phyloP scores from a whole-genome alignment of 2,329 filamentous ascomycete species.

The Scortechinia acanthostroma region DNA sequence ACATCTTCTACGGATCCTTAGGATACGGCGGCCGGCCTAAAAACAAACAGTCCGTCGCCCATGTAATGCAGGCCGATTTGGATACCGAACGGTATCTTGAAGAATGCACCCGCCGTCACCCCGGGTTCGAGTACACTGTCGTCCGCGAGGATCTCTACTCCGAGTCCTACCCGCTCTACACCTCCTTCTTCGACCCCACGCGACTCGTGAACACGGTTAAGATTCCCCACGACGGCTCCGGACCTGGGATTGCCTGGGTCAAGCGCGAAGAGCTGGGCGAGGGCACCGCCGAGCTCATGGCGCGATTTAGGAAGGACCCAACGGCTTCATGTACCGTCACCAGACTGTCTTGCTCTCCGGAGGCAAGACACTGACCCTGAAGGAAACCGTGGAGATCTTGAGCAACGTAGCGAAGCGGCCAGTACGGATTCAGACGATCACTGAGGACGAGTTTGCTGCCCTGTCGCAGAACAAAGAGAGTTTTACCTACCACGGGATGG shows the following conservation, averaged over 20 bases:
- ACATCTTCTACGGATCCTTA: constrained; percentile 52
- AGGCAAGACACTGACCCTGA: constrained; percentile 16
- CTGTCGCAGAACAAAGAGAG: constrained; percentile 24
- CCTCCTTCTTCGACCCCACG: constrained; percentile 34
- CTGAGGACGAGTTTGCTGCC: constrained; percentile 28
- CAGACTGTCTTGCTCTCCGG: constrained; percentile 22
- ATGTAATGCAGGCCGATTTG: constrained; percentile 53
- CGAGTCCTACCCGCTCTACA: constrained; percentile 52
- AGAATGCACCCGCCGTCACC: too few species aligned
- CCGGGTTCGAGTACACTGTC: too few species aligned
- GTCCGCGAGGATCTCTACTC: constrained; percentile 51
- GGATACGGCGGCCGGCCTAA: constrained; percentile 36
- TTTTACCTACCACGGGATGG: constrained; percentile 20
- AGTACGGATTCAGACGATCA: constrained; percentile 22
- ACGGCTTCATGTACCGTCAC: constrained; percentile 19
- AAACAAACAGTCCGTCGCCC: constrained; percentile 29
- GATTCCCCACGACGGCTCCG: constrained; percentile 35
- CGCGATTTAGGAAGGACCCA: constrained; percentile 19
- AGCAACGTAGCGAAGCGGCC: constrained; percentile 13
- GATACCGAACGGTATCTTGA: constrained; percentile 40
- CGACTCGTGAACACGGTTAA: constrained; percentile 24
- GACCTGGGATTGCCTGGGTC: constrained; percentile 38
- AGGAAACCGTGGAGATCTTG: constrained; percentile 23
- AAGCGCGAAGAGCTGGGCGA: constrained; percentile 45
- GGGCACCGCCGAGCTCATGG: constrained; percentile 37